These are phyloP conservation scores for Malus hybrid DNA, from an alignment of 331 rosid genomes.

Conservation along the genomic window DNA sequence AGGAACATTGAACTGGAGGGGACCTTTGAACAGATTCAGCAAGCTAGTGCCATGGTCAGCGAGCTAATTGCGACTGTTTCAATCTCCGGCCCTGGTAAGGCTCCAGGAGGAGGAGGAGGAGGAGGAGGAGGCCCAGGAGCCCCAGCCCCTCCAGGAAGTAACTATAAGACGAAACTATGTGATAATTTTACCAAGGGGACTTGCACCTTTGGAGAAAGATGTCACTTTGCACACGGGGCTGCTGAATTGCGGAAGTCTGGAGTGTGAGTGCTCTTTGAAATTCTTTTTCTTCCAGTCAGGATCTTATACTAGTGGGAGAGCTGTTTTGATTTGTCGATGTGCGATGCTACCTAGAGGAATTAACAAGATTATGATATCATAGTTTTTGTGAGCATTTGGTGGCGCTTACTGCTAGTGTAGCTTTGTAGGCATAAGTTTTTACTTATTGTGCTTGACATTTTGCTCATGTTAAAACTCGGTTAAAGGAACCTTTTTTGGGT, in stretches of 20 bases:
- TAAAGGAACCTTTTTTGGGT: neutral
- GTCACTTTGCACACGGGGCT: conserved; percentile 92
- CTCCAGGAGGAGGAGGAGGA: conserved; percentile 32
- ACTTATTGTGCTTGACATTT: neutral
- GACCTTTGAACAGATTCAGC: conserved; percentile 78
- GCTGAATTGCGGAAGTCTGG: conserved; percentile 64
- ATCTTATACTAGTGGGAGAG: conserved; percentile 20
- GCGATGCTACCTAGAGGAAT: conserved; percentile 28
- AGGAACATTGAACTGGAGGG: conserved; percentile 95
- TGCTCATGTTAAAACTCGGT: neutral
- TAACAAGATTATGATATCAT: conserved; percentile 25
- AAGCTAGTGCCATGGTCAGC: conserved; percentile 81
- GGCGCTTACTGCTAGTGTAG: neutral
- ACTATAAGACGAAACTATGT: conserved; percentile 72
- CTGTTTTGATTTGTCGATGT: conserved; percentile 12
- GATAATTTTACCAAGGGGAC: conserved; percentile 84
- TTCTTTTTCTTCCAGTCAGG: neutral
- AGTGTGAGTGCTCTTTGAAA: conserved; percentile 18
- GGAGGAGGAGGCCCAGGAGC: conserved; percentile 46
- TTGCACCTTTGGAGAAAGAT: conserved; percentile 92
- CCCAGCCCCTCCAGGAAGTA: conserved; percentile 47
- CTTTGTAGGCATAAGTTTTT: neutral
- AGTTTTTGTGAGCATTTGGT: conserved; percentile 16
- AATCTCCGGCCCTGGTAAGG: conserved; percentile 48
- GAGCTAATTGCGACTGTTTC: conserved; percentile 57